Conservation (phyloP, 192 early-diverging fungal genomes). For the Rhizophagus clarus region DNA sequence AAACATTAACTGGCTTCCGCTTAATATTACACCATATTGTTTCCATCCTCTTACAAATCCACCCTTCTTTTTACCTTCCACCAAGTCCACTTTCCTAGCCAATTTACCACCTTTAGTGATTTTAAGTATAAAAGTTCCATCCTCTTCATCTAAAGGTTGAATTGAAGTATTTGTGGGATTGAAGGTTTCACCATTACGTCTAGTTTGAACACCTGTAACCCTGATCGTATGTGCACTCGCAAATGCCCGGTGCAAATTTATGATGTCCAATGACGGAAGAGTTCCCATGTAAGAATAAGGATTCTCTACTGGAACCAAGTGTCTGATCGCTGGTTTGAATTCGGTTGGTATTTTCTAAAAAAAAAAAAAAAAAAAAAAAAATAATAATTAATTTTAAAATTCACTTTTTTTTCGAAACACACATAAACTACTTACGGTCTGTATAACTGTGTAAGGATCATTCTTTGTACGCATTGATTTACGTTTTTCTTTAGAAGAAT, state of each 20-base stretch:
- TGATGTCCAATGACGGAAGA: not conserved
- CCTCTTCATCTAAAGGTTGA: slow-evolving; percentile 23
- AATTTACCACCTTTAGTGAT: slow-evolving; percentile 72
- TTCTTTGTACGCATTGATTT: slow-evolving; percentile 34
- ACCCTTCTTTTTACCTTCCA: slow-evolving; percentile 64
- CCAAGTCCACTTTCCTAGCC: slow-evolving; percentile 71
- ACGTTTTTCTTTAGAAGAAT: slow-evolving; percentile 24
- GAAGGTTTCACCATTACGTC: slow-evolving; percentile 9
- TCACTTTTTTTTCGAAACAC: not conserved
- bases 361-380: not conserved
- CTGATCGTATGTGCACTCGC: slow-evolving; percentile 1
- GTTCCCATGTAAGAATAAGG: slow-evolving; percentile 29
- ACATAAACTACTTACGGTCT: slow-evolving; percentile 37
- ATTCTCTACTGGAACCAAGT: slow-evolving; percentile 17
- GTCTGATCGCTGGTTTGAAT: slow-evolving; percentile 13
- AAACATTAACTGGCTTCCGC: slow-evolving; percentile 76
- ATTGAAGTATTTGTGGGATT: slow-evolving; percentile 4
- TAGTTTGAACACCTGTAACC: slow-evolving; percentile 16
- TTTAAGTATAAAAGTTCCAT: slow-evolving; percentile 40
- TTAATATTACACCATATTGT: slow-evolving; percentile 73
- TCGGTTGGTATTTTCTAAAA: slow-evolving; percentile 17
- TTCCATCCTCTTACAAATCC: slow-evolving; percentile 68
- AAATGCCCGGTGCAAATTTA: slow-evolving; percentile 10
- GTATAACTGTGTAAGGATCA: slow-evolving; percentile 47
- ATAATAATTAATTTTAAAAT: not conserved